Conservation (phyloP, 352 stramenopile species). For the Phytophthora pisi region DNA sequence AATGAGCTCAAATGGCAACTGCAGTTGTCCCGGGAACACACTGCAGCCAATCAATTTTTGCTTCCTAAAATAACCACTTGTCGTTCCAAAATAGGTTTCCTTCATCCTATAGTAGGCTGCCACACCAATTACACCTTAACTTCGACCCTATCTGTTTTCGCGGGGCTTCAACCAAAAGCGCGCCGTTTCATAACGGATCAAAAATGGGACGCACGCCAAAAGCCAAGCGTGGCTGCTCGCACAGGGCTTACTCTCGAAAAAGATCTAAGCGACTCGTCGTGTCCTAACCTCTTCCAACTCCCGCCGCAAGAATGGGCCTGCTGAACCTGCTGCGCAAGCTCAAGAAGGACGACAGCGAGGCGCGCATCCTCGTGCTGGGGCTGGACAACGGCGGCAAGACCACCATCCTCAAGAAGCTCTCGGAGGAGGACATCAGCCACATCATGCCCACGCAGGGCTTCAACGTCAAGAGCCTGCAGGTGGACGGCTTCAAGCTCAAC, state of each 20-base stretch:
- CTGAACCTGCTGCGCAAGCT: conserved; percentile 95
- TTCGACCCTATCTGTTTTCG: background rate
- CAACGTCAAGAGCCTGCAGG: conserved; percentile 97
- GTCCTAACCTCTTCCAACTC: background rate
- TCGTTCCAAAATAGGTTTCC: background rate
- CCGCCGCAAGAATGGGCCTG: conserved; percentile 78
- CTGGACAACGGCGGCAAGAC: conserved; percentile 97
- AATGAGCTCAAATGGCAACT: conserved; percentile 11
- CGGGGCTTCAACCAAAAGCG: conserved; percentile 11
- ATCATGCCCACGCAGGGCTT: conserved; percentile 96
- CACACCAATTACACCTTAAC: conserved; percentile 1
- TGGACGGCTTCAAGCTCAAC: conserved; percentile 97
- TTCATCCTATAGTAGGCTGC: background rate
- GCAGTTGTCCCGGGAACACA: background rate
- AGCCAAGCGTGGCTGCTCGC: background rate
- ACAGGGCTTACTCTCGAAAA: conserved; percentile 48
- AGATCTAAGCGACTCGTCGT: conserved; percentile 29
- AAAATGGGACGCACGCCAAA: conserved; percentile 3
- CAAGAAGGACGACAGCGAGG: conserved; percentile 95
- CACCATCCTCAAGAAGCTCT: conserved; percentile 97
- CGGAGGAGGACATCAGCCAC: conserved; percentile 93
- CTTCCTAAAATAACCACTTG: conserved; percentile 6
- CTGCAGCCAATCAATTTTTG: conserved; percentile 30
- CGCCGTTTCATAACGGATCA: conserved; percentile 29
- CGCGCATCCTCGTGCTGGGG: conserved; percentile 94